Conservation (phyloP, 345 rosid species). For the Mangifera indica region DNA sequence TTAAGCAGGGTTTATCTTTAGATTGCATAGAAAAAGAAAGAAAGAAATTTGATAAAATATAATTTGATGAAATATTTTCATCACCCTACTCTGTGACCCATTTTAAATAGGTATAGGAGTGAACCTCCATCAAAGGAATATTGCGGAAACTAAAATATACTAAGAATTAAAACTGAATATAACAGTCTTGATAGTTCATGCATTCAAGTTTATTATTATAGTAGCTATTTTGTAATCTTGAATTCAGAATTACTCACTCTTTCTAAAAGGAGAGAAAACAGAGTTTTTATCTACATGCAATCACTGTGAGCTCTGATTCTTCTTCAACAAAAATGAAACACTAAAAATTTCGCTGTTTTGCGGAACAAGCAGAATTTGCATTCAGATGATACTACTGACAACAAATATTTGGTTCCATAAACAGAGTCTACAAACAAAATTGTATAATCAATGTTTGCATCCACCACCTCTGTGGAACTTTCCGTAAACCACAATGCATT, state of each 20-base stretch:
- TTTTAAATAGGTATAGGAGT: too few relatives aligned
- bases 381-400: neutral
- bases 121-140: too few relatives aligned
- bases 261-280: neutral
- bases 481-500: constrained; percentile 3
- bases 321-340: neutral
- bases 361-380: neutral
- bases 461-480: constrained; percentile 3
- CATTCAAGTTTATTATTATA: neutral
- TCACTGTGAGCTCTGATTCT: neutral
- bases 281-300: neutral
- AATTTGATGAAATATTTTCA: too few relatives aligned
- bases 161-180: too few relatives aligned
- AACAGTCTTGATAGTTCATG: too few relatives aligned
- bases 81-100: too few relatives aligned
- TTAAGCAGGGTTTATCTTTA: neutral
- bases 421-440: constrained; percentile 23
- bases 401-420: constrained; percentile 2
- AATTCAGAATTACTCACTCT: too few relatives aligned
- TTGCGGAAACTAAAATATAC: too few relatives aligned
- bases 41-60: too few relatives aligned
- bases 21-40: too few relatives aligned
- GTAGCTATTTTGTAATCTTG: too few relatives aligned
- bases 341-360: neutral
- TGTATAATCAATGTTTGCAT: constrained; percentile 1